Percentiles rank a stretch among this genome's conserved stretches.
Conservation (phyloP, 2,329 filamentous ascomycete species). For the Colletotrichum musae region DNA sequence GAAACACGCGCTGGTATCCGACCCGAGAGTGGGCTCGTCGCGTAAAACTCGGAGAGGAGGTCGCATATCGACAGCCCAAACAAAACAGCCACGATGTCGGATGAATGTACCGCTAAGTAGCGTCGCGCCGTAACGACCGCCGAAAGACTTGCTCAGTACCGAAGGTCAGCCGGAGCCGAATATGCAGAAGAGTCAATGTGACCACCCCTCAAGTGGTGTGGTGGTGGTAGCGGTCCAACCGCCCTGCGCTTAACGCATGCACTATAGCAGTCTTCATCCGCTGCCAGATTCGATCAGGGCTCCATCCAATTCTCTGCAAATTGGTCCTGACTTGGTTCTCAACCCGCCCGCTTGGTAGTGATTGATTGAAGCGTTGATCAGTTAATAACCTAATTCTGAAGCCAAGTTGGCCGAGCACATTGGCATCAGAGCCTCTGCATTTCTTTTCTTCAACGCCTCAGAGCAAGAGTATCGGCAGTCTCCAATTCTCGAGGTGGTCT, state of each 20-base stretch:
- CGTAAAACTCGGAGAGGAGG: neutral
- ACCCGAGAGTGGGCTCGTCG: neutral
- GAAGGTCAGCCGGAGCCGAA: constrained; percentile 3
- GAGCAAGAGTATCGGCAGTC: no score
- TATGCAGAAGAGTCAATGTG: constrained; percentile 29
- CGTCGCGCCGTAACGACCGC: constrained; percentile 14
- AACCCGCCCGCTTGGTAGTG: constrained; percentile 17
- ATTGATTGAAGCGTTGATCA: constrained; percentile 33
- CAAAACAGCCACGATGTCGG: constrained; percentile 1
- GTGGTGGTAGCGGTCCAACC: constrained; percentile 7
- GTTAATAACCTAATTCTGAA: constrained; percentile 25
- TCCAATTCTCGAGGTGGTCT: constrained; percentile 47
- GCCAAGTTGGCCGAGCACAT: constrained; percentile 33
- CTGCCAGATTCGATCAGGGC: constrained; percentile 32
- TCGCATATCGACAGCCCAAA: neutral
- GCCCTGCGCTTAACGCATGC: constrained; percentile 29
- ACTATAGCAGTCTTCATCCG: constrained; percentile 33
- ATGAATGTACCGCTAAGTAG: constrained; percentile 18
- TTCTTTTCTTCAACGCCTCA: constrained; percentile 36
- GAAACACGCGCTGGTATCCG: neutral
- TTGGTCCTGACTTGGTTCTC: constrained; percentile 2
- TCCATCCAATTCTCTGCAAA: constrained; percentile 15
- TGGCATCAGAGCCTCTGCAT: constrained; percentile 52
- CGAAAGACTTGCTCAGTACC: constrained; percentile 12
- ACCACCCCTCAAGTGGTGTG: constrained; percentile 31